These are phyloP conservation scores for Hypericum androsaemum DNA, from an alignment of 345 rosid species.

Conservation along the genomic window DNA sequence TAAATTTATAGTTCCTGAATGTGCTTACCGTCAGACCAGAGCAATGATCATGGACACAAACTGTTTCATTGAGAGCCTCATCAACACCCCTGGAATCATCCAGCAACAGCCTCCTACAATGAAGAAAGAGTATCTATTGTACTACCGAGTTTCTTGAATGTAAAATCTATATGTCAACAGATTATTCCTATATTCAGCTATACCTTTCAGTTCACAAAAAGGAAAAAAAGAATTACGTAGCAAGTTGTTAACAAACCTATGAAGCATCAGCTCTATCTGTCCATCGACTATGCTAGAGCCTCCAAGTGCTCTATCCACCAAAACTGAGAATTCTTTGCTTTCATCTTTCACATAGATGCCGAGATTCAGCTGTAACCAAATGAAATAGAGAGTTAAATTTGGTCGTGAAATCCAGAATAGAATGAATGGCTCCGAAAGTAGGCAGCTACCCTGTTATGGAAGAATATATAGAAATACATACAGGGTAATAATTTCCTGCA, in stretches of 20 bases:
- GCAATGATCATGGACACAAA: slow-evolving; percentile 57
- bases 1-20: slow-evolving; percentile 6
- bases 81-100: slow-evolving; percentile 92
- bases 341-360: slow-evolving; percentile 76
- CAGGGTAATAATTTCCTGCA: slow-evolving; percentile 96
- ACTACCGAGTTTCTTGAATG: no score
- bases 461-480: slow-evolving; percentile 23
- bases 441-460: no score
- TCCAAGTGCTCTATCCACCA: slow-evolving; percentile 86
- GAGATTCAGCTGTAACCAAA: slow-evolving; percentile 60
- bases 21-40: slow-evolving; percentile 64
- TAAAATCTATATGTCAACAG: no score
- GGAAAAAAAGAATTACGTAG: background rate
- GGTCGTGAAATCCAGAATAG: no score
- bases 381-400: slow-evolving; percentile 1
- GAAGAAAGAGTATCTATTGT: background rate
- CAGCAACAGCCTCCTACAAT: slow-evolving; percentile 70
- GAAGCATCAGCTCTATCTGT: slow-evolving; percentile 92
- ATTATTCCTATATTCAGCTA: no score
- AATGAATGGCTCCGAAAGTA: no score
- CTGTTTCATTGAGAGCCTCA: slow-evolving; percentile 78
- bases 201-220: no score
- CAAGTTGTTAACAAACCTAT: slow-evolving; percentile 39
- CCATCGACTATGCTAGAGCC: slow-evolving; percentile 90
- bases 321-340: slow-evolving; percentile 67